These are phyloP conservation scores for Nannochloropsis oceanica DNA, from an alignment of 108 stramenopile species.

Conservation along the genomic window DNA sequence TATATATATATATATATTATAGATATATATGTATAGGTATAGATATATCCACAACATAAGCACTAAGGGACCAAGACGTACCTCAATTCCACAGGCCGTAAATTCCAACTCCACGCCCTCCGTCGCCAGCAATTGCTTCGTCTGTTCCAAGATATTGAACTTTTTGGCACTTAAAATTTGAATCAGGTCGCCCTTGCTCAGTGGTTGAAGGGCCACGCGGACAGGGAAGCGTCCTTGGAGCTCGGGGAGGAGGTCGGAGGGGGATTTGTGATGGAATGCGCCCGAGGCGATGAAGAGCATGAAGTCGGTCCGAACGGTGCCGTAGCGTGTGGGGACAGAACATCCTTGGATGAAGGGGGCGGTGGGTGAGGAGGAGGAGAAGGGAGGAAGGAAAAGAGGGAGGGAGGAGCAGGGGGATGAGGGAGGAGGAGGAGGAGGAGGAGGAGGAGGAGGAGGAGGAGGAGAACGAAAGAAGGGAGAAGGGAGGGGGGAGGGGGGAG, in stretches of 20 bases:
- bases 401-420: too few species aligned
- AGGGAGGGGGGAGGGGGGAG: too few species aligned
- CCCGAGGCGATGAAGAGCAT: not conserved
- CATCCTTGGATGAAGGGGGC: not conserved
- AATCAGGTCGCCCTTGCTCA: not conserved
- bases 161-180: not conserved
- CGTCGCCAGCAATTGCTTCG: not conserved
- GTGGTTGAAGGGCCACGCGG: not conserved
- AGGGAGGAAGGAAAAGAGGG: too few species aligned
- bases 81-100: not conserved
- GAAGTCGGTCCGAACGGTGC: not conserved
- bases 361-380: too few species aligned
- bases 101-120: not conserved
- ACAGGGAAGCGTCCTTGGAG: not conserved
- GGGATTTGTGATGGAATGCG: not conserved
- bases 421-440: too few species aligned
- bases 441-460: too few species aligned
- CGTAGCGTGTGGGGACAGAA: not conserved
- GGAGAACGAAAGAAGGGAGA: too few species aligned
- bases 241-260: not conserved
- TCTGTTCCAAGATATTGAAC: not conserved
- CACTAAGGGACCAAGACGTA: too few species aligned
- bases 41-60: too few species aligned
- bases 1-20: too few species aligned
- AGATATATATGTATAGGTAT: too few species aligned